phyloP scores from a whole-genome alignment of 345 rosid species.

The Rhodamnia argentea region DNA sequence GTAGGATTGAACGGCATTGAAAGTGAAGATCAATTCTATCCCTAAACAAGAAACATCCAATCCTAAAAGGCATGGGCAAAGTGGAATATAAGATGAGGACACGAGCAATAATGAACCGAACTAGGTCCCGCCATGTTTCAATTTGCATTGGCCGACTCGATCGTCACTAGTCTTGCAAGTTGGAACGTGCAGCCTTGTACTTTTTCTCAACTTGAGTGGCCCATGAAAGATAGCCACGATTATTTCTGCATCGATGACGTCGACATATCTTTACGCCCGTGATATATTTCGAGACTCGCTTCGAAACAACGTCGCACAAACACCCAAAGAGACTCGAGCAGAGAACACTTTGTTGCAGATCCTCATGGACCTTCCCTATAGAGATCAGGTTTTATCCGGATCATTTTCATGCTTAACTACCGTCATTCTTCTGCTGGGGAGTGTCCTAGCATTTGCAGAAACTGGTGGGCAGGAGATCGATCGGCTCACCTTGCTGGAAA shows the following conservation, averaged over 20 bases:
- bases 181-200: no score
- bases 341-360: neutral
- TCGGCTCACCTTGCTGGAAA: neutral
- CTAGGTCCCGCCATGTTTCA: neutral
- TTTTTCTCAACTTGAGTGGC: neutral
- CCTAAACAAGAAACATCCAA: neutral
- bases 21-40: neutral
- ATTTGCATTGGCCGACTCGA: neutral
- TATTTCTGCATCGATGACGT: neutral
- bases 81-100: neutral
- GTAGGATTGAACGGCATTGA: neutral
- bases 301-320: no score
- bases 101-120: neutral
- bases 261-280: neutral
- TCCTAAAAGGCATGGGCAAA: neutral
- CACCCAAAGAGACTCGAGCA: neutral
- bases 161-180: neutral
- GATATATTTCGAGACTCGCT: no score
- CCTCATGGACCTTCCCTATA: neutral
- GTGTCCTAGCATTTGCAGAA: neutral
- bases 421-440: neutral
- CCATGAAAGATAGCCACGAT: neutral
- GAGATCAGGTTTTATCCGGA: neutral
- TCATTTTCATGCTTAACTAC: neutral
- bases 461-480: accelerated